Percentiles rank a stretch among this genome's conserved stretches.
Conservation (phyloP, 345 rosid genomes). For the Eutrema heterophyllum region DNA sequence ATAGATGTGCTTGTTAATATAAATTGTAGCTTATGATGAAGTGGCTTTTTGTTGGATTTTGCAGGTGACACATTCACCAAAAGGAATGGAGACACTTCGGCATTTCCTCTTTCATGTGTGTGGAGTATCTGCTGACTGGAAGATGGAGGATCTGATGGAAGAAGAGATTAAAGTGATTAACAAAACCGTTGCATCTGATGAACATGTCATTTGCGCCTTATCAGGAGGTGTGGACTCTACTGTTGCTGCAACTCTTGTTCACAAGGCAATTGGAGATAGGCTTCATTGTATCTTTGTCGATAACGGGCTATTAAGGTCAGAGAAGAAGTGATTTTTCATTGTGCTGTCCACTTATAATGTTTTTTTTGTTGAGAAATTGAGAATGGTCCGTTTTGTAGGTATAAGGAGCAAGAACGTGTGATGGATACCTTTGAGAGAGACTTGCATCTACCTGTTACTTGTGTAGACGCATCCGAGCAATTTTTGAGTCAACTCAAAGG, state of each 20-base stretch:
- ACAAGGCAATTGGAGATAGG: conserved; percentile 89
- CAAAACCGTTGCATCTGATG: conserved; percentile 59
- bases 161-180: conserved; percentile 81
- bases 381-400: conserved; percentile 40
- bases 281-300: conserved; percentile 97
- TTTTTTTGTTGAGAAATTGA: background rate
- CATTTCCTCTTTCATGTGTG: conserved; percentile 78
- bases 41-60: background rate
- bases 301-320: conserved; percentile 85
- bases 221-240: conserved; percentile 99
- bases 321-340: background rate
- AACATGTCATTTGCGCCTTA: conserved; percentile 89
- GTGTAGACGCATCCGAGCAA: conserved; percentile 70
- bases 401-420: conserved; percentile 90
- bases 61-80: conserved; percentile 91
- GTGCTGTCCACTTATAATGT: background rate
- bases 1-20: background rate
- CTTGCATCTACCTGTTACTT: conserved; percentile 84
- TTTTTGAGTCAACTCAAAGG: conserved; percentile 88
- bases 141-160: conserved; percentile 83
- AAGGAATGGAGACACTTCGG: conserved; percentile 82
- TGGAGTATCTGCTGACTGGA: conserved; percentile 77
- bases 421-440: conserved; percentile 84
- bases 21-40: background rate
- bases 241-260: conserved; percentile 96